phyloP scores from a whole-genome alignment of 805 yeast genomes.

The Starmerella vaccinii region DNA sequence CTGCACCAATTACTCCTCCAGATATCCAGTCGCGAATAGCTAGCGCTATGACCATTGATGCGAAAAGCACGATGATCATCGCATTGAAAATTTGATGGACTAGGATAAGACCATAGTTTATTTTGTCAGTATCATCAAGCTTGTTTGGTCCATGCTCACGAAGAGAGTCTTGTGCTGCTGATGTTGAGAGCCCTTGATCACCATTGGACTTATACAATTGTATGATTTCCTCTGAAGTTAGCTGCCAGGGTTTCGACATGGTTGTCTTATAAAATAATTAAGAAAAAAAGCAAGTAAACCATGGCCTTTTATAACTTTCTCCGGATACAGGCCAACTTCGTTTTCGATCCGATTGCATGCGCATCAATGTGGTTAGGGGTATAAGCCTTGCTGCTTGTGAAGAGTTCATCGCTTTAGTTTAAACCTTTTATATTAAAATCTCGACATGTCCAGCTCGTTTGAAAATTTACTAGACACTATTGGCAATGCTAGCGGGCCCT shows the following conservation, averaged over 20 bases:
- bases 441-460: too few species aligned
- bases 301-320: too few species aligned
- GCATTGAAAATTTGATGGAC: constrained; percentile 66
- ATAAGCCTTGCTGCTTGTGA: neutral
- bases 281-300: too few species aligned
- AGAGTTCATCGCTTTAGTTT: neutral
- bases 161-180: constrained; percentile 29
- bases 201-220: constrained; percentile 36
- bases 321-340: too few species aligned
- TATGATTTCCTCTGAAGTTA: constrained; percentile 33
- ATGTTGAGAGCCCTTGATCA: constrained; percentile 40
- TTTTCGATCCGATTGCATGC: neutral
- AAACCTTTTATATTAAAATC: too few species aligned
- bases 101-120: constrained; percentile 45
- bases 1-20: constrained; percentile 69
- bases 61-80: constrained; percentile 62
- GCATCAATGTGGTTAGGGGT: neutral
- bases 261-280: neutral
- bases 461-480: too few species aligned
- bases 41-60: constrained; percentile 59
- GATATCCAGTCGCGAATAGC: constrained; percentile 72
- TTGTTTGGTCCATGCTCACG: constrained; percentile 46
- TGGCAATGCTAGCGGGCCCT: neutral
- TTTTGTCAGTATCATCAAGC: constrained; percentile 49
- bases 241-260: constrained; percentile 23